Conservation (phyloP, 495 filamentous ascomycete genomes). For the Cenococcum geophilum region DNA sequence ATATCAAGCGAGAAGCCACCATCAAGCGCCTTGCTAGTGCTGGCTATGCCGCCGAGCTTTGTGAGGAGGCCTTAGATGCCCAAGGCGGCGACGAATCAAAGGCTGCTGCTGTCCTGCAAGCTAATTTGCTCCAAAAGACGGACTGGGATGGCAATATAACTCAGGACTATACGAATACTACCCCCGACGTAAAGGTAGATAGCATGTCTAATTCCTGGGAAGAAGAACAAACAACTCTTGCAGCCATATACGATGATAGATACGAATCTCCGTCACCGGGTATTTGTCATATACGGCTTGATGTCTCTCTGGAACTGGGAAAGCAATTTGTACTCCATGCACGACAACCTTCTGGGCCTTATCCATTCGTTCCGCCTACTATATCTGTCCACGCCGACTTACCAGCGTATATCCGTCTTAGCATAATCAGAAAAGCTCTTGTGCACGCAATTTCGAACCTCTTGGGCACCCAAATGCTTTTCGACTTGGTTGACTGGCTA, state of each 20-base stretch:
- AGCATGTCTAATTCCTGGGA: slow-evolving; percentile 58
- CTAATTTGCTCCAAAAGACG: slow-evolving; percentile 49
- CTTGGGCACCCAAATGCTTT: slow-evolving; percentile 79
- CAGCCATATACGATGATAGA: slow-evolving; percentile 69
- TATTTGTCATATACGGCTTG: slow-evolving; percentile 57
- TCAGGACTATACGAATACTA: slow-evolving; percentile 10
- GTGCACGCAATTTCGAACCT: slow-evolving; percentile 60
- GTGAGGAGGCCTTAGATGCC: slow-evolving; percentile 63
- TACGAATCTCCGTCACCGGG: slow-evolving; percentile 52
- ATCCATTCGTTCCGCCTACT: slow-evolving; percentile 71
- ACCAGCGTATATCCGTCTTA: slow-evolving; percentile 90
- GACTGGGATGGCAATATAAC: slow-evolving; percentile 21
- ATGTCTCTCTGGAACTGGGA: slow-evolving; percentile 35
- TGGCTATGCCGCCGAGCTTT: slow-evolving; percentile 81
- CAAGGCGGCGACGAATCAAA: slow-evolving; percentile 65
- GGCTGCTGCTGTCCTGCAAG: slow-evolving; percentile 73
- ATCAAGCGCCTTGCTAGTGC: slow-evolving; percentile 75
- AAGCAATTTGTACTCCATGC: slow-evolving; percentile 45
- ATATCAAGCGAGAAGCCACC: slow-evolving; percentile 69
- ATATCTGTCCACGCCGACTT: slow-evolving; percentile 61
- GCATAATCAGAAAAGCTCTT: slow-evolving; percentile 73
- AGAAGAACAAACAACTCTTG: slow-evolving; percentile 73
- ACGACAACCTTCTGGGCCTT: slow-evolving; percentile 51
- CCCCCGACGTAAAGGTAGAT: slow-evolving; percentile 1
- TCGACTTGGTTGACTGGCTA: slow-evolving; percentile 83